A percentile compares a stretch with the other conserved stretches of the same genome.
Conservation (phyloP, 306 rosid genomes). For the Cucurbita pepo region DNA sequence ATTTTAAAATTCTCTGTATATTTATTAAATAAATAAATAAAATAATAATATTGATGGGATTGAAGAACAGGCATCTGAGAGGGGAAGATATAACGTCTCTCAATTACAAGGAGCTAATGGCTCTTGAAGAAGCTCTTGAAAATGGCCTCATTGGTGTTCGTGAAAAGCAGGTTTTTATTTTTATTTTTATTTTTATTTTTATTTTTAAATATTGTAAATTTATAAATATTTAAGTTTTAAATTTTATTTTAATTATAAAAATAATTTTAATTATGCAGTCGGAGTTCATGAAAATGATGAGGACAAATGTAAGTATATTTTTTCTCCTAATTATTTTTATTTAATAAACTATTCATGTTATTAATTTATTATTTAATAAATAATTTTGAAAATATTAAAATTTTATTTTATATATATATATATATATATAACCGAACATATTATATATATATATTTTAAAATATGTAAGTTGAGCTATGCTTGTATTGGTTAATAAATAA, state of each 20-base stretch:
- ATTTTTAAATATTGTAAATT: no score
- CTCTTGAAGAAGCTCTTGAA: slow-evolving; percentile 49
- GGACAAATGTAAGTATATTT: slow-evolving; percentile 42
- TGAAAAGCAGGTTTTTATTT: slow-evolving; percentile 29
- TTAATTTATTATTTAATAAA: no score
- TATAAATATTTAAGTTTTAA: neutral
- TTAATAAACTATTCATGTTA: no score
- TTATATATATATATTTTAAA: no score
- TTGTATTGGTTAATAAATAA: no score
- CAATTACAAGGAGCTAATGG: slow-evolving; percentile 52
- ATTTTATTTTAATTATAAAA: neutral
- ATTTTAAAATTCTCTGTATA: no score
- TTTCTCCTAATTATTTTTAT: neutral
- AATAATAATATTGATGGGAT: no score
- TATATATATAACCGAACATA: no score
- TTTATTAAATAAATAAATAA: no score
- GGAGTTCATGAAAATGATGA: slow-evolving; percentile 29
- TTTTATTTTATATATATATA: no score
- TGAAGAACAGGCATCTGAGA: slow-evolving; percentile 53
- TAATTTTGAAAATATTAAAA: neutral
- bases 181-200: no score
- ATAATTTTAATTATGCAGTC: slow-evolving; percentile 22
- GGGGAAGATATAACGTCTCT: slow-evolving; percentile 72
- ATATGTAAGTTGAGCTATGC: no score
- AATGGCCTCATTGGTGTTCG: slow-evolving; percentile 49